phyloP scores from a whole-genome alignment of 2,329 filamentous ascomycete genomes.

The Xylariaceae sp. region DNA sequence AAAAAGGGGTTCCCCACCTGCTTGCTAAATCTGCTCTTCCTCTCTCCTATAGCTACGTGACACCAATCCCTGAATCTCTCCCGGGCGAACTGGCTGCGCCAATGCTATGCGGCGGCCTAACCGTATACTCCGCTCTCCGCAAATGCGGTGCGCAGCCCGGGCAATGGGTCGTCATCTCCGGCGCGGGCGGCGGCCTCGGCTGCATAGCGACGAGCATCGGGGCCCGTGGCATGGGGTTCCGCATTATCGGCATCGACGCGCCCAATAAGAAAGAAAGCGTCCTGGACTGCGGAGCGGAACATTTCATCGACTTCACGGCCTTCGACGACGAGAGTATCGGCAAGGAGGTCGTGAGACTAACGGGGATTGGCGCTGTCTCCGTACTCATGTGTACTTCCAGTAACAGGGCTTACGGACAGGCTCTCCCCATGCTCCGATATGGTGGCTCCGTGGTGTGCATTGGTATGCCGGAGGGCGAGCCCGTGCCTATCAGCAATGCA shows the following conservation, averaged over 20 bases:
- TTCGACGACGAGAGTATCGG: slow-evolving; percentile 13
- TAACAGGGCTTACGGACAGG: slow-evolving; percentile 17
- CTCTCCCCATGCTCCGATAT: slow-evolving; percentile 16
- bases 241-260: slow-evolving; percentile 20
- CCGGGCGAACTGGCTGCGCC: slow-evolving; percentile 18
- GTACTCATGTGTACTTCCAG: slow-evolving; percentile 17
- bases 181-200: slow-evolving; percentile 20
- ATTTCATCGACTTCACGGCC: slow-evolving; percentile 18
- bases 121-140: slow-evolving; percentile 17
- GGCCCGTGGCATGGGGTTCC: slow-evolving; percentile 13
- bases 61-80: slow-evolving; percentile 14
- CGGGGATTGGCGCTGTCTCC: slow-evolving; percentile 16
- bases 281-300: slow-evolving; percentile 16
- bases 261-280: slow-evolving; percentile 11
- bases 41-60: slow-evolving; percentile 14
- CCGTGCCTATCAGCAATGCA: slow-evolving; percentile 11
- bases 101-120: slow-evolving; percentile 21
- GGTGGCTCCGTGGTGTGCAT: slow-evolving; percentile 19
- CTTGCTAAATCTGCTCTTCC: not conserved
- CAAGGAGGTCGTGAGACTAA: slow-evolving; percentile 17
- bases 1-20: not conserved
- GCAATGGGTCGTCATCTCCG: slow-evolving; percentile 19
- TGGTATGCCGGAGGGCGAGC: slow-evolving; percentile 18
- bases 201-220: slow-evolving; percentile 16
- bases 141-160: slow-evolving; percentile 14